Percentiles rank a stretch among this genome's conserved stretches.
phyloP scores from a whole-genome alignment of 2,329 filamentous ascomycete species.

The Ophiostoma australiae region DNA sequence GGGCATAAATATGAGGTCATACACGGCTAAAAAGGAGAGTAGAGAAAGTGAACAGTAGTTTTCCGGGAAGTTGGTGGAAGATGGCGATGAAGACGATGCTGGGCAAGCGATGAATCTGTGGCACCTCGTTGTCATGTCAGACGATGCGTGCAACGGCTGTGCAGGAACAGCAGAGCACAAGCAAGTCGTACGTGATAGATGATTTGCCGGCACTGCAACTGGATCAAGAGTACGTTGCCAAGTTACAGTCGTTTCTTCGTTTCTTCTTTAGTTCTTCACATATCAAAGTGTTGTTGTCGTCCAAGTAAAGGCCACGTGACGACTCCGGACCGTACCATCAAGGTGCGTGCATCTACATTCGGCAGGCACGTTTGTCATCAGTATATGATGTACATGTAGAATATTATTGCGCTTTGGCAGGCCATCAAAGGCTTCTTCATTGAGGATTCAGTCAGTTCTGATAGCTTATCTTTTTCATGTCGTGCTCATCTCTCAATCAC shows the following conservation, averaged over 20 bases:
- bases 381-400: not conserved
- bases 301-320: not conserved
- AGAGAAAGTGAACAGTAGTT: not conserved
- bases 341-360: not conserved
- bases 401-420: not conserved
- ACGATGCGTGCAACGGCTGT: not conserved
- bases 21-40: not conserved
- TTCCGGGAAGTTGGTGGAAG: not conserved
- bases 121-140: not conserved
- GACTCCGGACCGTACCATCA: not conserved
- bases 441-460: not conserved
- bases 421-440: not conserved
- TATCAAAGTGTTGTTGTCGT: not conserved
- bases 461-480: not conserved
- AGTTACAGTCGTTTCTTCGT: not conserved
- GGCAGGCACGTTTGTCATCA: slow-evolving; percentile 9
- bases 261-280: not conserved
- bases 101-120: not conserved
- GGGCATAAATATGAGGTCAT: not conserved
- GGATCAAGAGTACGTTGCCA: not conserved
- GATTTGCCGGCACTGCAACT: not conserved
- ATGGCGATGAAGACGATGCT: not conserved
- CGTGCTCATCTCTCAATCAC: not conserved
- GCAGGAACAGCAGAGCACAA: not conserved
- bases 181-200: not conserved